phyloP scores from a whole-genome alignment of 768 basidiomycete species.

The Trametes coccinea region DNA sequence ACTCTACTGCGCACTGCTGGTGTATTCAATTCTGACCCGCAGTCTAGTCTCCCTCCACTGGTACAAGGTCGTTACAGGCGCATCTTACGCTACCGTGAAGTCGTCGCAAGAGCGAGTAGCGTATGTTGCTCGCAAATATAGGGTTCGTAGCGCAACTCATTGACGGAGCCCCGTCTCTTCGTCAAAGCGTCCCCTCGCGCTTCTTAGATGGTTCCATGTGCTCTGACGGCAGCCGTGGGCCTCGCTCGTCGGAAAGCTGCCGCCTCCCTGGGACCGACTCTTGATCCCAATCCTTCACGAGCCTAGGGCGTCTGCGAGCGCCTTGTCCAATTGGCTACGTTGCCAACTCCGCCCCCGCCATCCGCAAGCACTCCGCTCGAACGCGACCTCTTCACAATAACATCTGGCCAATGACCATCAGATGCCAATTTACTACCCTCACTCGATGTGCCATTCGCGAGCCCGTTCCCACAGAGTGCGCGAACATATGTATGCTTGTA shows the following conservation, averaged over 20 bases:
- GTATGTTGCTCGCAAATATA: too few species aligned
- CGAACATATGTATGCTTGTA: constrained; percentile 8
- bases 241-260: neutral
- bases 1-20: too few species aligned
- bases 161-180: neutral
- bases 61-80: too few species aligned
- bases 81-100: too few species aligned
- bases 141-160: too few species aligned
- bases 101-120: too few species aligned
- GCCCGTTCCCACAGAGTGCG: neutral
- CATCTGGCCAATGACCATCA: neutral
- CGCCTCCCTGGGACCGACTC: neutral
- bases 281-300: neutral
- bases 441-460: neutral
- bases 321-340: neutral
- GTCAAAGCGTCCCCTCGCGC: neutral
- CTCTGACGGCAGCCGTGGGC: neutral
- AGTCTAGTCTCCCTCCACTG: too few species aligned
- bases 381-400: neutral
- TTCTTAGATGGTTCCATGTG: neutral
- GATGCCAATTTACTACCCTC: neutral
- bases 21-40: too few species aligned
- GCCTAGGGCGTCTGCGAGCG: neutral
- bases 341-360: neutral
- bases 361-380: neutral